Base-by-base conservation (phyloP, 2,329 filamentous ascomycete species). In the Penicillium decumbens region DNA sequence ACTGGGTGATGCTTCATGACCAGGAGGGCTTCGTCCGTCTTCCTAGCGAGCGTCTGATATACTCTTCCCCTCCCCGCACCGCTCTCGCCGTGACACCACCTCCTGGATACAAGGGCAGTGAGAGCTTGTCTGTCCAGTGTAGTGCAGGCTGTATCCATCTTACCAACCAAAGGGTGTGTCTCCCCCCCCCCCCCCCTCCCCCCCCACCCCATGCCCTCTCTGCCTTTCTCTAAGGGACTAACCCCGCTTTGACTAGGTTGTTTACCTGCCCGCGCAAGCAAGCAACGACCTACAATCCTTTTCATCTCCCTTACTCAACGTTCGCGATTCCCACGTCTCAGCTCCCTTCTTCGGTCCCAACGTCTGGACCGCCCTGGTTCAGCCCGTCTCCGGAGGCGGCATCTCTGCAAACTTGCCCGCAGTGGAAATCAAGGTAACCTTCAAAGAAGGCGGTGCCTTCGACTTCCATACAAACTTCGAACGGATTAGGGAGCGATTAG, bases 311-410 rank as follows among this genome's bases (percentile, higher is more conserved):
- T 87, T 96, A 53, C 80, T 95, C 56, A 91, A 92, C 66, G 81
- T 95, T 39, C 82, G 88, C 70, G 92, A 97, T 70, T 87, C 87
- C 6, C 88, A 88, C 64, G 87, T 95, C 53, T 84, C 85, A 28
- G 88, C 91, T 2, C 91, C 92, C 29, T 95, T 91, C 77, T 95
- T 95, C 69, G 91, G 92, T 18, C 86, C 89, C 4, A 96, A 95
- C 77, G 86, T 88, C 57, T 97, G 91, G 91, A 83, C 83, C 48
- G 87, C 87, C 23, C 75, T 85, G 39, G 83, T 95, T 50, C 85
- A 87, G 61, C 89, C 92, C 1, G 88, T 95, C 23, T 75, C 85
- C 1, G 88, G 88, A 30, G 93, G 93, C 32, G 88, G 89, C 43
- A 88, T 96, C 43, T 88, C 91, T 0, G 73, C 85, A 4, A 77